These are phyloP conservation scores for Gnomoniopsis sp. DNA, from an alignment of 2,329 filamentous ascomycete species.

Conservation along the genomic window DNA sequence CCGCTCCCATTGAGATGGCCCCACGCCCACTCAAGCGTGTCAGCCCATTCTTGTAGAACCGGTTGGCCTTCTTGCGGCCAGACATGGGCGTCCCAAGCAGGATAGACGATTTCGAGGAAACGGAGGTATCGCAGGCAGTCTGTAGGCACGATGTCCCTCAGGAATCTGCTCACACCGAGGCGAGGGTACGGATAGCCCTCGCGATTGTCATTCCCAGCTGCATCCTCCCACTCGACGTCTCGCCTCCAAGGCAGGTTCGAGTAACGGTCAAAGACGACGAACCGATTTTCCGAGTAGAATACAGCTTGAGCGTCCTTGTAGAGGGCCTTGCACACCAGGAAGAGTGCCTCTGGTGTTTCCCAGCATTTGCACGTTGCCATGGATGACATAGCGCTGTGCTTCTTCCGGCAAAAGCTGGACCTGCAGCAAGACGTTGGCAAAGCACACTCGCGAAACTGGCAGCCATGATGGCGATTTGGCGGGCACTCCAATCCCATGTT, in stretches of 20 bases:
- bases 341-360: slow-evolving; percentile 8
- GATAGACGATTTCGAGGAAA: slow-evolving; percentile 10
- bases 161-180: slow-evolving; percentile 1
- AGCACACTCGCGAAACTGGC: slow-evolving; percentile 3
- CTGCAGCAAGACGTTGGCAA: too few relatives aligned
- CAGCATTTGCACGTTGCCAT: slow-evolving; percentile 14
- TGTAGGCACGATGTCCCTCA: background rate
- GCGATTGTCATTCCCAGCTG: background rate
- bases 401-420: slow-evolving; percentile 17
- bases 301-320: slow-evolving; percentile 12
- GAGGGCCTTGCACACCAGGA: slow-evolving; percentile 15
- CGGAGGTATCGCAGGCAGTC: slow-evolving; percentile 1
- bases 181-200: background rate
- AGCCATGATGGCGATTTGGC: slow-evolving; percentile 2
- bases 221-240: background rate
- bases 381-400: slow-evolving; percentile 4
- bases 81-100: background rate
- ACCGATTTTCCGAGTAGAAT: slow-evolving; percentile 12
- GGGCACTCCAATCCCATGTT: background rate
- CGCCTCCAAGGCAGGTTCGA: background rate
- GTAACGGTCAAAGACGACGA: background rate
- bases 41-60: background rate
- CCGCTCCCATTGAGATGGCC: background rate
- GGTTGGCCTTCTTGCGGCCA: background rate
- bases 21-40: slow-evolving; percentile 5